phyloP scores from a whole-genome alignment of 768 basidiomycete species.

The Cystoderma amianthinum region DNA sequence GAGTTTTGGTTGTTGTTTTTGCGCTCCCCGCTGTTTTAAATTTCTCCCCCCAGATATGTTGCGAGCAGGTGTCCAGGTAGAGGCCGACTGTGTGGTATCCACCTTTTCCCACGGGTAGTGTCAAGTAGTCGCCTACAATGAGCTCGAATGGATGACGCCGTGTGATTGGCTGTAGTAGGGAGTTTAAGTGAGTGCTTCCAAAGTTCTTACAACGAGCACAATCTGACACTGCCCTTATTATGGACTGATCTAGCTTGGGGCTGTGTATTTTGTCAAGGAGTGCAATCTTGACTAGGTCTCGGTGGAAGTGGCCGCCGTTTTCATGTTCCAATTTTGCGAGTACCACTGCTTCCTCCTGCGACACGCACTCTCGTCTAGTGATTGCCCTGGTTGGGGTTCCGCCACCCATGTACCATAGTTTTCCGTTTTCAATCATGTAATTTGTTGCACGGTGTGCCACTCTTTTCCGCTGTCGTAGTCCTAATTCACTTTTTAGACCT shows the following conservation, averaged over 20 bases:
- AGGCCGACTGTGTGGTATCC: too few species aligned
- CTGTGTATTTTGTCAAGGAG: conserved; percentile 18
- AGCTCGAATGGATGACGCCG: conserved; percentile 27
- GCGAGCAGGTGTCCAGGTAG: conserved; percentile 21
- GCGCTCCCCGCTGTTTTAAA: conserved; percentile 16
- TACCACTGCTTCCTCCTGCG: conserved; percentile 14
- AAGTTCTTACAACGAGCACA: conserved; percentile 17
- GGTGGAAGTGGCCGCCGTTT: conserved; percentile 21
- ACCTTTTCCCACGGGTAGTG: conserved; percentile 22
- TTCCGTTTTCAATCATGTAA: conserved; percentile 17
- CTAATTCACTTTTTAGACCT: conserved; percentile 11
- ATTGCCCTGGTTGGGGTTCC: conserved; percentile 8
- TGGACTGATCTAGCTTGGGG: conserved; percentile 18
- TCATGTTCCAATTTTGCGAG: conserved; percentile 13
- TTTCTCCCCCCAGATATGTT: conserved; percentile 20
- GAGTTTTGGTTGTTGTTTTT: conserved; percentile 12
- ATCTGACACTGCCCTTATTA: conserved; percentile 15
- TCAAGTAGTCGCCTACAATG: conserved; percentile 25
- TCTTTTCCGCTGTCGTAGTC: conserved; percentile 7
- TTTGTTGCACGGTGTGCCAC: conserved; percentile 16
- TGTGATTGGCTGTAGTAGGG: conserved; percentile 28
- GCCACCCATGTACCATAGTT: conserved; percentile 16
- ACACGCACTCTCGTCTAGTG: conserved; percentile 19
- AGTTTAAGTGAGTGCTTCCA: conserved; percentile 23
- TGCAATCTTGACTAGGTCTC: conserved; percentile 22